phyloP scores from a whole-genome alignment of 2,329 filamentous ascomycete genomes.

The Alternaria triticina region DNA sequence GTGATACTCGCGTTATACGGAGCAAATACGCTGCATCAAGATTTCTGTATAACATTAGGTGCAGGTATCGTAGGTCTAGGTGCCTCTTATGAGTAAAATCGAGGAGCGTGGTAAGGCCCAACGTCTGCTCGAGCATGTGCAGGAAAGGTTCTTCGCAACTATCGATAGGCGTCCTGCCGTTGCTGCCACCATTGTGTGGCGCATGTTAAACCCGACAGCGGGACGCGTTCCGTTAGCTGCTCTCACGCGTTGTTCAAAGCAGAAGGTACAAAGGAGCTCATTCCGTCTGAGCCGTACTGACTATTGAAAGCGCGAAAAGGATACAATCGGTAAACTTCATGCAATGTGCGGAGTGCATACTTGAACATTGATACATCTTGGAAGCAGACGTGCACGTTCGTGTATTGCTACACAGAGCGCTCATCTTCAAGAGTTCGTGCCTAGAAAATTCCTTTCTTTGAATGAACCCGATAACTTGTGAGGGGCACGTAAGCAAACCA shows the following conservation, averaged over 20 bases:
- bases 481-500: fast-evolving
- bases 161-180: neutral
- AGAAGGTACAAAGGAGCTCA: neutral
- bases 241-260: neutral
- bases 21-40: neutral
- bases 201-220: neutral
- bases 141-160: neutral
- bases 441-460: neutral
- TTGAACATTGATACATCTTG: neutral
- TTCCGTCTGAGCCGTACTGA: neutral
- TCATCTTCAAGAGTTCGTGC: fast-evolving
- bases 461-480: fast-evolving
- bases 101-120: neutral
- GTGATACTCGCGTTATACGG: neutral
- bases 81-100: neutral
- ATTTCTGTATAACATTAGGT: neutral
- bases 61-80: neutral
- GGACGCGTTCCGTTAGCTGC: neutral
- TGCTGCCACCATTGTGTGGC: neutral
- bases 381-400: neutral
- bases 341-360: neutral
- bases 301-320: neutral
- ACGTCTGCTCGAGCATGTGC: neutral
- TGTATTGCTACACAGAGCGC: neutral
- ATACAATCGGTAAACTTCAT: neutral